These are phyloP conservation scores for Sporobolomyces pararoseus DNA, from an alignment of 768 basidiomycete genomes.

Conservation along the genomic window DNA sequence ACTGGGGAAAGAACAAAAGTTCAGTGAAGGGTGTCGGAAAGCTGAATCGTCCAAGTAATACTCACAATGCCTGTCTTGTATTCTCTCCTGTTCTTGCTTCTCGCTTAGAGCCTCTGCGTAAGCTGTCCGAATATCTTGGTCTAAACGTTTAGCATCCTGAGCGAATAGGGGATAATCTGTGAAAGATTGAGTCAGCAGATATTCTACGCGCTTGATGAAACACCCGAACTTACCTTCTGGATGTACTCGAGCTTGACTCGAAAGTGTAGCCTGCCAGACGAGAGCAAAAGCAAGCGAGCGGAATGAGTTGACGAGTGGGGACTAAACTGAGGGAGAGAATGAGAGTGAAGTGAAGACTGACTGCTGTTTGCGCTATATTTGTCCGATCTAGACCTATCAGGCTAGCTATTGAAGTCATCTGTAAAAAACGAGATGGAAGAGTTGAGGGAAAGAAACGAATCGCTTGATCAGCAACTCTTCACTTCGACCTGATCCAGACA, in stretches of 20 bases:
- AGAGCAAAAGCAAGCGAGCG: neutral
- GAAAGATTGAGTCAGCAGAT: neutral
- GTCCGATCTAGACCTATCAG: conserved; percentile 18
- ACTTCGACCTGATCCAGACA: neutral
- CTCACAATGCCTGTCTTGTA: conserved; percentile 27
- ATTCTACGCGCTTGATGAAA: no score
- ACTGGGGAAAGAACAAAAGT: conserved; percentile 8
- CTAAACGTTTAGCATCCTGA: neutral
- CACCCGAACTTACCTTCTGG: conserved; percentile 14
- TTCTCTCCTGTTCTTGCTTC: neutral
- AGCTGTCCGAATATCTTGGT: conserved; percentile 21
- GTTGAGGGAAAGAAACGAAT: neutral
- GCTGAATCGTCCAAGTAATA: neutral
- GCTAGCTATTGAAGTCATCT: conserved; percentile 10
- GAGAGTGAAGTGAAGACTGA: neutral
- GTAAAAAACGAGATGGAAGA: neutral
- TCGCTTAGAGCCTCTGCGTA: neutral
- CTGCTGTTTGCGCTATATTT: neutral
- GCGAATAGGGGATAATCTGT: conserved; percentile 32
- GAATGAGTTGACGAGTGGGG: conserved; percentile 7
- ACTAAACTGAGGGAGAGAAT: no score
- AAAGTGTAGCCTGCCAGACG: neutral
- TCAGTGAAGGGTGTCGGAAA: neutral
- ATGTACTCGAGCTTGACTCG: neutral
- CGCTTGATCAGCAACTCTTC: neutral